These are phyloP conservation scores for Candida cerambycidarum DNA, from an alignment of 805 yeast genomes.

Conservation along the genomic window DNA sequence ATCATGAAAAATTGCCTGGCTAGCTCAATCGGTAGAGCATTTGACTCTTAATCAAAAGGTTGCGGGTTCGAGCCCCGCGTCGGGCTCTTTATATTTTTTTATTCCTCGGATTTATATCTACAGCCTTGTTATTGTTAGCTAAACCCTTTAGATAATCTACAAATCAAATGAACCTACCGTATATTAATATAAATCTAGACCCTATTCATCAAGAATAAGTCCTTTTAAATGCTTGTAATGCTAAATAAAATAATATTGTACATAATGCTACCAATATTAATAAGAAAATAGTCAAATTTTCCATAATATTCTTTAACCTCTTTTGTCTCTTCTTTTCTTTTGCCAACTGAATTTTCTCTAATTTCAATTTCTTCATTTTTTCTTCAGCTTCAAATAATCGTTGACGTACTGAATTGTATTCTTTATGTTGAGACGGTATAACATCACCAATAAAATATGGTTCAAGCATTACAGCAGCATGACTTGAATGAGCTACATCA, in stretches of 20 bases:
- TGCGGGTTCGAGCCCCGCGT: constrained; percentile 38
- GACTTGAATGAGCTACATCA: constrained; percentile 38
- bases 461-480: constrained; percentile 30
- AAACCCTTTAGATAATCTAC: too few relatives aligned
- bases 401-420: constrained; percentile 15
- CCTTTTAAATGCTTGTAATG: constrained; percentile 11
- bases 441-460: constrained; percentile 32
- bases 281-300: constrained; percentile 12
- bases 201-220: constrained; percentile 1
- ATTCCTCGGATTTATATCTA: background rate
- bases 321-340: constrained; percentile 11
- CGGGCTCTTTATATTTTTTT: constrained; percentile 15
- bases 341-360: constrained; percentile 8
- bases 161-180: background rate
- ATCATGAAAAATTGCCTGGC: constrained; percentile 15
- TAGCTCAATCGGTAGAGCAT: constrained; percentile 32
- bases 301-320: constrained; percentile 8
- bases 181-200: background rate
- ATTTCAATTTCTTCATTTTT: constrained; percentile 5
- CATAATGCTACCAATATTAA: constrained; percentile 13
- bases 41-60: constrained; percentile 32
- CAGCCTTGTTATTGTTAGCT: too few relatives aligned
- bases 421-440: constrained; percentile 16
- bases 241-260: constrained; percentile 12
- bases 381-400: constrained; percentile 14